These are phyloP conservation scores for Monilinia fructigena DNA, from an alignment of 2,329 filamentous ascomycete species.

Conservation along the genomic window DNA sequence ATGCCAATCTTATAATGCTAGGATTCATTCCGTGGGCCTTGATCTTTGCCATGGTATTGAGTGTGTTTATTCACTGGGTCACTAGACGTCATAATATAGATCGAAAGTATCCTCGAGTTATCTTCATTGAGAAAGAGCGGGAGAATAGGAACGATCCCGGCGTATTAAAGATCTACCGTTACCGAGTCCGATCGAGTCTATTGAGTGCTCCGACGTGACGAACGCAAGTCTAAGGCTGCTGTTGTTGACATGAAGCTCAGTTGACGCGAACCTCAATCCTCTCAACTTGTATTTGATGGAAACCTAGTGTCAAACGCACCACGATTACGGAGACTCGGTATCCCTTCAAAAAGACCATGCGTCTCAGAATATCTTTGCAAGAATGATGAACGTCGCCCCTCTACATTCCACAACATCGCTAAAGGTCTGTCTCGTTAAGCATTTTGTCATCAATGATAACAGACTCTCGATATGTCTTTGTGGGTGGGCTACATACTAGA, in stretches of 20 bases:
- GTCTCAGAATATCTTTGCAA: neutral
- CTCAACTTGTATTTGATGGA: neutral
- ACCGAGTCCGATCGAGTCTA: neutral
- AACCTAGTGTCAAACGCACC: neutral
- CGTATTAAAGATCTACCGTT: neutral
- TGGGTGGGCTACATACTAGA: neutral
- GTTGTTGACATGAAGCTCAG: neutral
- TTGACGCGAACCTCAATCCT: neutral
- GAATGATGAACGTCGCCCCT: neutral
- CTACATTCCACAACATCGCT: neutral
- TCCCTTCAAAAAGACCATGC: neutral
- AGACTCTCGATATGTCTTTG: too few species aligned
- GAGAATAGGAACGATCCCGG: neutral
- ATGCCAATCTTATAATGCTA: slow-evolving; percentile 41
- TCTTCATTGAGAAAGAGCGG: neutral
- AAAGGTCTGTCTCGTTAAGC: neutral
- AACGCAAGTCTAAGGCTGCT: neutral
- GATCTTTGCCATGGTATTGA: slow-evolving; percentile 42
- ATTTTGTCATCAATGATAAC: neutral
- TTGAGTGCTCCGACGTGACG: neutral
- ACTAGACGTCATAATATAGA: neutral
- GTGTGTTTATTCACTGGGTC: slow-evolving; percentile 37
- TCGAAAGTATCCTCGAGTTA: neutral
- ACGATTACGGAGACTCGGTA: neutral
- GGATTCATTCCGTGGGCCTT: slow-evolving; percentile 42